phyloP scores from a whole-genome alignment of 1,284 basidiomycete genomes.

The Termitomyces sp. region DNA sequence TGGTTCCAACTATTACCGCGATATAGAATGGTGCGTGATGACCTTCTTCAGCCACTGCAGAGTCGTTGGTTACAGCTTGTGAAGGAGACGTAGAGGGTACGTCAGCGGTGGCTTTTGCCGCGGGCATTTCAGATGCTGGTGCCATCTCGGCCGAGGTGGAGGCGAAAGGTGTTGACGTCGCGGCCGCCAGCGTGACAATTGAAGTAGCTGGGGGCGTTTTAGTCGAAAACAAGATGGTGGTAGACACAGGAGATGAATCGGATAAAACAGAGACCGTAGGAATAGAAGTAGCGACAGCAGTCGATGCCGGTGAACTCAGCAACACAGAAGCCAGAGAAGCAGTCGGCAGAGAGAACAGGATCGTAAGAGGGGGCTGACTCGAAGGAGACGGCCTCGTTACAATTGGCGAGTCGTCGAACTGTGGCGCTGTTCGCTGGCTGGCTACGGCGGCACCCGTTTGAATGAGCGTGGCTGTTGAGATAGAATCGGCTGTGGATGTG shows the following conservation, averaged over 20 bases:
- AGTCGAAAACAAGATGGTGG: not conserved
- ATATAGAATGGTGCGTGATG: constrained; percentile 37
- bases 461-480: not conserved
- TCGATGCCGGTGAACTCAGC: not conserved
- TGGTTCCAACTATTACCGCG: constrained; percentile 38
- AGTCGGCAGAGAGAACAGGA: not conserved
- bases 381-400: not conserved
- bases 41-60: constrained; percentile 5
- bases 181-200: not conserved
- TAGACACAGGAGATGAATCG: not conserved
- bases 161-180: not conserved
- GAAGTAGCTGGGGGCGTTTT: not conserved
- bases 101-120: constrained; percentile 16
- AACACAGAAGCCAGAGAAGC: not conserved
- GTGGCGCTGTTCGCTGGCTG: constrained; percentile 8
- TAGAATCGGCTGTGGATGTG: not conserved
- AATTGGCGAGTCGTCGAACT: constrained; percentile 4
- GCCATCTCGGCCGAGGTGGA: not conserved
- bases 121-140: constrained; percentile 10
- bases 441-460: not conserved
- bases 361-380: constrained; percentile 12
- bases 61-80: constrained; percentile 4
- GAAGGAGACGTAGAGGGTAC: constrained; percentile 20
- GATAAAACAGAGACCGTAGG: not conserved
- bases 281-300: not conserved